Percentiles rank a stretch among this genome's conserved stretches.
Evolutionary conservation across 768 basidiomycete genomes (phyloP).

Genomic region (Lentinula raphanica): DNA sequence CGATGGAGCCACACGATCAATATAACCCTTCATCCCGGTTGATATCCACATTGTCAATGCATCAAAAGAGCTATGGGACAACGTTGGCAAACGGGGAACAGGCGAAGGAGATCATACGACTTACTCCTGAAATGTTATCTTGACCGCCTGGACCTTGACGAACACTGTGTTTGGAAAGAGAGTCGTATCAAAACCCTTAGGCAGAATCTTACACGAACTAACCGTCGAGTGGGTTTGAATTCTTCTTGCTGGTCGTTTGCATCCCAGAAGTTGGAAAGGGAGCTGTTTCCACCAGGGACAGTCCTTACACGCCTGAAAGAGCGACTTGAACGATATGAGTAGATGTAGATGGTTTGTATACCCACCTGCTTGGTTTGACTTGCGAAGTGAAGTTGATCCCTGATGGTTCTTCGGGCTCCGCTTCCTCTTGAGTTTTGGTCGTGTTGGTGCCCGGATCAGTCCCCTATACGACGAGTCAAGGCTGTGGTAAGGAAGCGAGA

Average conservation of each 20-base stretch:
- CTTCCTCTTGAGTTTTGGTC: background rate
- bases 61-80: background rate
- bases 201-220: conserved; percentile 10
- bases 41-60: background rate
- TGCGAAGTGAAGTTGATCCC: conserved; percentile 31
- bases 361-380: conserved; percentile 48
- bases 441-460: background rate
- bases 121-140: conserved; percentile 50
- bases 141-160: conserved; percentile 63
- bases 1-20: too few relatives aligned
- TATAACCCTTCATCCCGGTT: too few relatives aligned
- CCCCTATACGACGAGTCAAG: background rate
- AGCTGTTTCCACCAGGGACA: conserved; percentile 40
- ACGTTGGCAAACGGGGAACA: background rate
- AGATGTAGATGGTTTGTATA: too few relatives aligned
- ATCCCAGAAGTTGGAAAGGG: conserved; percentile 44
- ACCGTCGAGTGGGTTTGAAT: conserved; percentile 72
- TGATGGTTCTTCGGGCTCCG: conserved; percentile 17
- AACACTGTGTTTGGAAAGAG: conserved; percentile 37
- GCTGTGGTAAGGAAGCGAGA: background rate
- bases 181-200: background rate
- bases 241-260: conserved; percentile 32
- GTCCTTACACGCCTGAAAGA: conserved; percentile 36
- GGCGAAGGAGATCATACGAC: background rate
- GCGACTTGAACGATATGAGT: too few relatives aligned